Percentiles rank a stretch among this genome's conserved stretches.
These are phyloP conservation scores for Neltuma alba DNA, from an alignment of 306 rosid genomes.

Conservation along the genomic window DNA sequence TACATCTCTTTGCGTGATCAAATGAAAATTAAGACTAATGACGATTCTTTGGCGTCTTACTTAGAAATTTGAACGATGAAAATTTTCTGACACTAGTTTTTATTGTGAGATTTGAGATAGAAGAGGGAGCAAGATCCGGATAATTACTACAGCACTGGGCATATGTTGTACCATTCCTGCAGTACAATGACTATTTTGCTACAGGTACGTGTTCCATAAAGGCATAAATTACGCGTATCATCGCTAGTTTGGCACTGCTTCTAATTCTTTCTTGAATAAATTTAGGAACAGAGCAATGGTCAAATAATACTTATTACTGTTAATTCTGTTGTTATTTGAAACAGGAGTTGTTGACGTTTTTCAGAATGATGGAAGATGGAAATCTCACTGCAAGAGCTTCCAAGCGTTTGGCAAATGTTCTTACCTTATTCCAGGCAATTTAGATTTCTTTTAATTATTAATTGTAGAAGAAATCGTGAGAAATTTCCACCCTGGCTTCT, in stretches of 20 bases:
- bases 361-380: too few species aligned
- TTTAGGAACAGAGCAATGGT: not conserved
- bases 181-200: conserved; percentile 24
- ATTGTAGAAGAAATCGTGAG: not conserved
- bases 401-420: too few species aligned
- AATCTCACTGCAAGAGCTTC: not conserved
- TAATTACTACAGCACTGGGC: conserved; percentile 17
- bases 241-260: not conserved
- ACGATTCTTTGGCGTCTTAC: not conserved
- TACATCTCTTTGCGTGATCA: not conserved
- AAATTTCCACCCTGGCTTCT: not conserved
- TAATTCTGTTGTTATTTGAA: not conserved
- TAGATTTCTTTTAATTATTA: too few species aligned
- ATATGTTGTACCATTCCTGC: conserved; percentile 25
- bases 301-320: not conserved
- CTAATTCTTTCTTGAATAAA: not conserved
- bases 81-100: not conserved
- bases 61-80: not conserved
- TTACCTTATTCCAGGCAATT: too few species aligned
- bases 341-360: conserved; percentile 22
- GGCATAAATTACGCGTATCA: not conserved
- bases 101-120: conserved; percentile 8
- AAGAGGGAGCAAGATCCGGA: conserved; percentile 26
- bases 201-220: not conserved
- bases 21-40: not conserved